Conservation (phyloP, 1,139 yeast genomes). For the Pichia sp. region DNA sequence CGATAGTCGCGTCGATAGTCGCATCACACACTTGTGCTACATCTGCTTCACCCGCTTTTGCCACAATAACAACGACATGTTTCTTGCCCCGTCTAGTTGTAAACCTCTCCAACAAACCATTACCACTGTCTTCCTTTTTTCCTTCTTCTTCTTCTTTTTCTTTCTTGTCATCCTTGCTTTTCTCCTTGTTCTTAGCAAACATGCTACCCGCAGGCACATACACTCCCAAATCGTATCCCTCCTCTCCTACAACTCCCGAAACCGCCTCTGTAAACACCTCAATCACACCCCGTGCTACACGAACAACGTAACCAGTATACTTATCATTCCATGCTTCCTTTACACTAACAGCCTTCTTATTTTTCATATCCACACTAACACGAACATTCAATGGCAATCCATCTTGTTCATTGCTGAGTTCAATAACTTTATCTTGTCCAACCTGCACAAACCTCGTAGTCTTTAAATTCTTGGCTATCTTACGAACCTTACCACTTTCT, state of each 20-base stretch:
- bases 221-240: conserved; percentile 66
- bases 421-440: conserved; percentile 55
- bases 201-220: conserved; percentile 65
- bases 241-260: no score
- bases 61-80: no score
- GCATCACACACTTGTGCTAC: no score
- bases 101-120: no score
- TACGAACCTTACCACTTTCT: conserved; percentile 36
- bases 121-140: no score
- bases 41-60: no score
- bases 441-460: conserved; percentile 69
- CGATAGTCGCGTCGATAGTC: no score
- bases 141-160: no score
- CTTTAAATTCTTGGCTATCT: conserved; percentile 43
- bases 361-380: conserved; percentile 69
- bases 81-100: no score
- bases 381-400: conserved; percentile 67
- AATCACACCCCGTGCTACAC: conserved; percentile 57
- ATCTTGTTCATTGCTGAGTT: conserved; percentile 45
- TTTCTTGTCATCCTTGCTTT: no score
- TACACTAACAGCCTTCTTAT: conserved; percentile 64
- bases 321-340: conserved; percentile 58
- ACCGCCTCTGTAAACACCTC: conserved; percentile 67
- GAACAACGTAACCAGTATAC: conserved; percentile 71
- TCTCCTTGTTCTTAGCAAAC: no score